Conservation (phyloP, 306 rosid genomes). For the Malus orientalis region DNA sequence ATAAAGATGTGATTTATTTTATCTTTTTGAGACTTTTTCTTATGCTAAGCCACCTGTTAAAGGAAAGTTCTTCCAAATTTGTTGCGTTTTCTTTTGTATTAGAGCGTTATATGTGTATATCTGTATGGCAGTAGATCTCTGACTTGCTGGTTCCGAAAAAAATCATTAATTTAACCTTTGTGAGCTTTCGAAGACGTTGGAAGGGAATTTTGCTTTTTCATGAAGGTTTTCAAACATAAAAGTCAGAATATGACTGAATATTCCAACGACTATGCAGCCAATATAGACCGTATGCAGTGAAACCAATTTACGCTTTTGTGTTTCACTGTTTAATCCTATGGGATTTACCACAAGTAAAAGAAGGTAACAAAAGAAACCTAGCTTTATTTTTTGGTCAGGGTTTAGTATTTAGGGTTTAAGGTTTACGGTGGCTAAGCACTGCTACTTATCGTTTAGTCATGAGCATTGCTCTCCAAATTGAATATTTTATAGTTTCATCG, state of each 20-base stretch:
- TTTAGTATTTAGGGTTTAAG: no score
- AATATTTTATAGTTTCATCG: not conserved
- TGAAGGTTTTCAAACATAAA: not conserved
- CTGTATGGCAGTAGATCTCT: not conserved
- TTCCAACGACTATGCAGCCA: not conserved
- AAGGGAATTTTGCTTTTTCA: not conserved
- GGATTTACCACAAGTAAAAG: not conserved
- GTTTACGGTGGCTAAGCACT: no score
- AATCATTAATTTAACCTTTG: not conserved
- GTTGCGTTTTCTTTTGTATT: no score
- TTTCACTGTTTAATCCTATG: not conserved
- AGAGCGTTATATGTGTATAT: no score
- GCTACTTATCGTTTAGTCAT: no score
- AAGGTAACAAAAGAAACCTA: not conserved
- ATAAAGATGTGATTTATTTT: not conserved
- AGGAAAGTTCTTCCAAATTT: not conserved
- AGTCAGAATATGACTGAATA: not conserved
- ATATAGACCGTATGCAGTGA: not conserved
- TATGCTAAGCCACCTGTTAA: not conserved
- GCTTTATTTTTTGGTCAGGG: no score
- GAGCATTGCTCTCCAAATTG: not conserved
- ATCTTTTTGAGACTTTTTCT: not conserved
- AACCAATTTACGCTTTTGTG: not conserved
- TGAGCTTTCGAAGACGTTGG: not conserved
- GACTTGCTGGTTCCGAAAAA: not conserved